A percentile compares a stretch with the other conserved stretches of the same genome.
phyloP scores from a whole-genome alignment of 352 stramenopile genomes.

The Pythium angustatum region DNA sequence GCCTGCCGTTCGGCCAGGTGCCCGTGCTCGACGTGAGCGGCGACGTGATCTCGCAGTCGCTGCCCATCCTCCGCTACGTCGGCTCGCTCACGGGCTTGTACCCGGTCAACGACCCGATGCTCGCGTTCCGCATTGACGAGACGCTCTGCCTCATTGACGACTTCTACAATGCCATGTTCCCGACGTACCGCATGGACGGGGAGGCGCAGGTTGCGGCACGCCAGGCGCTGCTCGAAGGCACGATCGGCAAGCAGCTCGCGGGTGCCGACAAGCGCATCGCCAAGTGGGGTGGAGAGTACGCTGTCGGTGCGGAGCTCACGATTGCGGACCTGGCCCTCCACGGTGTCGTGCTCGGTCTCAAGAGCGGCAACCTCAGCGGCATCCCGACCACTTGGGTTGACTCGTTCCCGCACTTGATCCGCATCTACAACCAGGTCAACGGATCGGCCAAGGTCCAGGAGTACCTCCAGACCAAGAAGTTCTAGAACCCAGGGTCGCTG shows the following conservation, averaged over 20 bases:
- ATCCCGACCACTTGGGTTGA: conserved; percentile 33
- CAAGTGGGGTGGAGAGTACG: conserved; percentile 21
- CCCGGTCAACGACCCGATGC: conserved; percentile 31
- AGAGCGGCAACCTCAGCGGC: conserved; percentile 28
- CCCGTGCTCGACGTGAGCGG: conserved; percentile 37
- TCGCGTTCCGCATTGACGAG: conserved; percentile 33
- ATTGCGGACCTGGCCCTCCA: conserved; percentile 40
- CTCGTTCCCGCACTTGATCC: conserved; percentile 28
- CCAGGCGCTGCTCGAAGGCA: conserved; percentile 15
- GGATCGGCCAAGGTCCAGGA: conserved; percentile 39
- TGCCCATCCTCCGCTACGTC: conserved; percentile 43
- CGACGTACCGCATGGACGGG: conserved; percentile 24
- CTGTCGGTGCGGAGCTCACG: conserved; percentile 25
- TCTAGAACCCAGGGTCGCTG: too few species aligned
- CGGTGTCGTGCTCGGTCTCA: conserved; percentile 27
- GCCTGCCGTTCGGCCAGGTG: conserved; percentile 40
- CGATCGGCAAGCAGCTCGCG: conserved; percentile 10
- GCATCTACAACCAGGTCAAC: conserved; percentile 32
- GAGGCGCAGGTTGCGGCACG: conserved; percentile 19
- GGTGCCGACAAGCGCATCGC: conserved; percentile 18
- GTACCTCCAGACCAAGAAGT: conserved; percentile 31
- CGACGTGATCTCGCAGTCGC: conserved; percentile 45
- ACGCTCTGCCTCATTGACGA: conserved; percentile 29
- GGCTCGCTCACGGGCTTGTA: conserved; percentile 35
- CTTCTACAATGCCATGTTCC: conserved; percentile 21